Conservation (phyloP, 768 basidiomycete genomes). For the Macrolepiota fuliginosa region DNA sequence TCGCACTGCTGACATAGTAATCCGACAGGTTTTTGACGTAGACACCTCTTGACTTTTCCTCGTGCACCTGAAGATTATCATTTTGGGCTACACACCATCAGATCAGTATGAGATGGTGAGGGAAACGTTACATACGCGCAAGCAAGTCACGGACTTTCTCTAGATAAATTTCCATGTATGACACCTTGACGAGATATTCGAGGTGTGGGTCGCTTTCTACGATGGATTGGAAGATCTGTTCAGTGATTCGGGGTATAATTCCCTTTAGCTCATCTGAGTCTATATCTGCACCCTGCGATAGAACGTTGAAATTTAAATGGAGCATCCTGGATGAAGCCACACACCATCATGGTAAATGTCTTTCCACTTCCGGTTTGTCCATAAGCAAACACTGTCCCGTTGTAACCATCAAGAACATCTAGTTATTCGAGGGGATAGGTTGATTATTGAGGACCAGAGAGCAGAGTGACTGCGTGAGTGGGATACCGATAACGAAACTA, state of each 20-base stretch:
- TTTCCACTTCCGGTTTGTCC: conserved; percentile 89
- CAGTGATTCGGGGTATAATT: conserved; percentile 96
- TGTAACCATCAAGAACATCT: conserved; percentile 99
- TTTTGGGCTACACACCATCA: conserved; percentile 69
- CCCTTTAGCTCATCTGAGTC: conserved; percentile 92
- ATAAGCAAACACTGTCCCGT: conserved; percentile 91
- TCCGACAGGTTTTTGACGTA: conserved; percentile 98
- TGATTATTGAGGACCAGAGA: background rate
- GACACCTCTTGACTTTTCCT: conserved; percentile 96
- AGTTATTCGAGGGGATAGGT: background rate
- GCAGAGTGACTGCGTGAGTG: background rate
- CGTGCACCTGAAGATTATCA: conserved; percentile 97
- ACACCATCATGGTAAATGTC: conserved; percentile 98
- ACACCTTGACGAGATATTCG: conserved; percentile 99
- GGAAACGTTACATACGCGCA: conserved; percentile 65
- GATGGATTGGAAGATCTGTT: conserved; percentile 98
- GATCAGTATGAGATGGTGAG: conserved; percentile 3
- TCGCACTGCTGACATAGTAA: conserved; percentile 94
- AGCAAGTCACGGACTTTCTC: conserved; percentile 94
- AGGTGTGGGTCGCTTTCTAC: conserved; percentile 92
- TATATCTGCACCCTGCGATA: conserved; percentile 87
- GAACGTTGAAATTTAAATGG: background rate
- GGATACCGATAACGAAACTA: background rate
- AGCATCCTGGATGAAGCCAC: conserved; percentile 2
- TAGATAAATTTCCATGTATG: conserved; percentile 99